phyloP scores from a whole-genome alignment of 2,329 filamentous ascomycete genomes.

The Monilinia aucupariae region DNA sequence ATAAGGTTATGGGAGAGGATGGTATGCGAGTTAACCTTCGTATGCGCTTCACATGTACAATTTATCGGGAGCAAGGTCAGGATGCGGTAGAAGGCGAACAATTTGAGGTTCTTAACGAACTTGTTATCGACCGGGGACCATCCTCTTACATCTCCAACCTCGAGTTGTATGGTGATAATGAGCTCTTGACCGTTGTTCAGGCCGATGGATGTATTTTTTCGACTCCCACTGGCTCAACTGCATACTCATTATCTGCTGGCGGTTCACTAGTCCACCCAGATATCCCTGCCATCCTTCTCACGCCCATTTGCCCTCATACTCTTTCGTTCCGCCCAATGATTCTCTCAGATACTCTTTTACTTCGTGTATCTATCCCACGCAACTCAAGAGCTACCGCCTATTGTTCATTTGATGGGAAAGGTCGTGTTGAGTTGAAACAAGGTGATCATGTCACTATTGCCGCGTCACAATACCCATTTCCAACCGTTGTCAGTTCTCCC shows the following conservation, averaged over 20 bases:
- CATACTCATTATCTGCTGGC: constrained; percentile 92
- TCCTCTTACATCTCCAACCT: constrained; percentile 96
- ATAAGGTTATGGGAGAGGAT: constrained; percentile 84
- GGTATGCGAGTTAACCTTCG: constrained; percentile 97
- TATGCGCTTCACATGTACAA: constrained; percentile 98
- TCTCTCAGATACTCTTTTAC: constrained; percentile 85
- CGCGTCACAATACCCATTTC: constrained; percentile 93
- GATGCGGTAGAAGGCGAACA: constrained; percentile 83
- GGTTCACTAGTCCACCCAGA: constrained; percentile 94
- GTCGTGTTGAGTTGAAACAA: constrained; percentile 83
- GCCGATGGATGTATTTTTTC: constrained; percentile 98
- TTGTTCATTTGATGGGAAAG: constrained; percentile 96
- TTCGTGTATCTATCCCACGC: constrained; percentile 80
- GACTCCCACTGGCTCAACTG: constrained; percentile 89
- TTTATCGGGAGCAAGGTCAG: constrained; percentile 67
- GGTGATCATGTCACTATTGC: constrained; percentile 96
- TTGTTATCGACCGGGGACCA: constrained; percentile 95
- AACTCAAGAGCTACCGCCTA: constrained; percentile 89
- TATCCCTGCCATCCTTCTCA: constrained; percentile 92
- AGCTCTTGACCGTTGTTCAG: constrained; percentile 90
- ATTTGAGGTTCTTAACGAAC: constrained; percentile 96
- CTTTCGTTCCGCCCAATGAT: constrained; percentile 98
- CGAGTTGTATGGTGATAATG: constrained; percentile 91
- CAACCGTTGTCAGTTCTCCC: constrained; percentile 83
- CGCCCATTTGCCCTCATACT: constrained; percentile 95